A percentile compares a stretch with the other conserved stretches of the same genome.
Conservation (phyloP, 257 asterid genomes). For the Penstemon newberryi region DNA sequence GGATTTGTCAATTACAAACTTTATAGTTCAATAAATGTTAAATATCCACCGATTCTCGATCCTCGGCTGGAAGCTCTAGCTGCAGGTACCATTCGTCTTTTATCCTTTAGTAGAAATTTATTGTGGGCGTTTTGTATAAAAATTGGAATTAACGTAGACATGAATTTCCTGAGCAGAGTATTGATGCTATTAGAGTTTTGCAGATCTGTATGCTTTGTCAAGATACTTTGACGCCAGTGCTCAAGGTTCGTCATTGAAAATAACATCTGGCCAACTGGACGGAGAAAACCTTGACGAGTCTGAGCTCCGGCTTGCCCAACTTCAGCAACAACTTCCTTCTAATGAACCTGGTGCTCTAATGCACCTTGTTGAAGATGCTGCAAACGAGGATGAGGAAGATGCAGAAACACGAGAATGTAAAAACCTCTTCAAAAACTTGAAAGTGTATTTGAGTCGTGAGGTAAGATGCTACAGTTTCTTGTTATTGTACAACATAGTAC, state of each 20-base stretch:
- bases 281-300: conserved; percentile 53
- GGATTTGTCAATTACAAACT: conserved; percentile 74
- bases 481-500: background rate
- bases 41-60: conserved; percentile 93
- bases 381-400: conserved; percentile 68
- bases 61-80: conserved; percentile 84
- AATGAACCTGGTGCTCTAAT: conserved; percentile 87
- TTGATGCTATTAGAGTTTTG: conserved; percentile 32
- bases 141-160: background rate
- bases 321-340: conserved; percentile 83
- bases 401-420: conserved; percentile 67
- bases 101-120: background rate
- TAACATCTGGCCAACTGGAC: conserved; percentile 31
- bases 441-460: conserved; percentile 92
- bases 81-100: conserved; percentile 54
- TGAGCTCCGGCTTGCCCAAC: conserved; percentile 90
- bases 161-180: background rate
- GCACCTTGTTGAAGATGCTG: conserved; percentile 72
- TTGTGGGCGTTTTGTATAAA: background rate
- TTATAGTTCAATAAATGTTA: conserved; percentile 69
- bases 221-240: conserved; percentile 73
- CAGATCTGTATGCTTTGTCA: conserved; percentile 93
- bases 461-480: conserved; percentile 36
- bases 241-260: conserved; percentile 41
- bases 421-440: conserved; percentile 67